phyloP scores from a whole-genome alignment of 106 monocot species.

The Triglochin maritima region DNA sequence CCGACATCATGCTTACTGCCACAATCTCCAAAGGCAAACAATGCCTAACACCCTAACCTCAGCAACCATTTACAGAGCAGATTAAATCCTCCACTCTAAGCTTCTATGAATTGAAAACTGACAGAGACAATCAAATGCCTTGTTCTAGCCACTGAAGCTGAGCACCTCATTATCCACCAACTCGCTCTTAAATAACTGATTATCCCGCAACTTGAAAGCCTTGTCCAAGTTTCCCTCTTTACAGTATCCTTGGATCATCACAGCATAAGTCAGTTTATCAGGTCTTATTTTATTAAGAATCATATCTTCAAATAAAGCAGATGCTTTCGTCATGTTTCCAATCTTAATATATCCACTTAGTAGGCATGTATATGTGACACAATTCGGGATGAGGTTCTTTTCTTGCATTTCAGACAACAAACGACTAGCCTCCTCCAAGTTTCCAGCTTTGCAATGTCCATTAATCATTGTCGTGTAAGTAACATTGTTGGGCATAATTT shows the following conservation, averaged over 20 bases:
- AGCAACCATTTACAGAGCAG: too few relatives aligned
- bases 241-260: constrained; percentile 35
- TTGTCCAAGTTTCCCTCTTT: constrained; percentile 30
- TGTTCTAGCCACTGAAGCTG: background rate
- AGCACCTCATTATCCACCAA: background rate
- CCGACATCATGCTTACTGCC: too few relatives aligned
- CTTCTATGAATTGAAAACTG: too few relatives aligned
- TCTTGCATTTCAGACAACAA: constrained; percentile 60
- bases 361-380: constrained; percentile 49
- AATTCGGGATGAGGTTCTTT: constrained; percentile 32
- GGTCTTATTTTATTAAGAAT: constrained; percentile 33
- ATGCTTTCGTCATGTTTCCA: constrained; percentile 31
- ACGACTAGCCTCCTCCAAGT: constrained; percentile 33
- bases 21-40: too few relatives aligned
- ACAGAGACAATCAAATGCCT: background rate
- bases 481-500: constrained; percentile 35
- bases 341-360: constrained; percentile 34
- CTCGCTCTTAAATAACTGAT: background rate
- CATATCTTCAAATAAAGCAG: constrained; percentile 55
- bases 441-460: constrained; percentile 37
- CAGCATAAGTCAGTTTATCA: constrained; percentile 40
- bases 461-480: constrained; percentile 51
- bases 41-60: too few relatives aligned
- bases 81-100: too few relatives aligned
- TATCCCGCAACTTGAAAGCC: constrained; percentile 35